Conservation (phyloP, 23 red algal species). For the Pyropia haitanensis region DNA sequence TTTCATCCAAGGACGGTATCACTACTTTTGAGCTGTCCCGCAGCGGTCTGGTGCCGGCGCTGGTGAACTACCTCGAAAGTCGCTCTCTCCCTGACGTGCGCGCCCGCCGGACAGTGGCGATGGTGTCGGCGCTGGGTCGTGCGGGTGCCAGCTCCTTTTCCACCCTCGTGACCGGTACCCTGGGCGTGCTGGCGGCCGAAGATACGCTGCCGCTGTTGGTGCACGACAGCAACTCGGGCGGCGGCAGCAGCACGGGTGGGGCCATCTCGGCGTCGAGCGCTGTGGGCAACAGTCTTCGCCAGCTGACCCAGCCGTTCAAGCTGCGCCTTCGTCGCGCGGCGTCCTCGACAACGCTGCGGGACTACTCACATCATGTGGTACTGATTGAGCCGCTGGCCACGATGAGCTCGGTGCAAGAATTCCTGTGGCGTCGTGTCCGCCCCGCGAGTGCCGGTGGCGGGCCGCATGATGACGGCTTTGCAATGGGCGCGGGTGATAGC, state of each 20-base stretch:
- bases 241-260: slow-evolving; percentile 5
- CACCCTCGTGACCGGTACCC: slow-evolving; percentile 11
- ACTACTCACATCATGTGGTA: slow-evolving; percentile 69
- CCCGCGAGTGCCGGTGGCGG: slow-evolving; percentile 6
- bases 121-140: slow-evolving; percentile 35
- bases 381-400: slow-evolving; percentile 82
- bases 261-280: neutral
- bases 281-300: slow-evolving; percentile 48
- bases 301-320: slow-evolving; percentile 76
- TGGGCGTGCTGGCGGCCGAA: slow-evolving; percentile 40
- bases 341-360: slow-evolving; percentile 17
- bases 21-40: slow-evolving; percentile 62
- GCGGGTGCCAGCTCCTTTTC: slow-evolving; percentile 24
- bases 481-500: no score
- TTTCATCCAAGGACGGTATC: slow-evolving; percentile 22
- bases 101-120: neutral
- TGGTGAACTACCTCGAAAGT: slow-evolving; percentile 35
- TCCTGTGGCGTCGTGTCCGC: slow-evolving; percentile 53
- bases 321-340: slow-evolving; percentile 32
- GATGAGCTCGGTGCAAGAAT: slow-evolving; percentile 67
- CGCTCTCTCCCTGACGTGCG: slow-evolving; percentile 1
- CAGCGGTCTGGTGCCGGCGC: slow-evolving; percentile 47
- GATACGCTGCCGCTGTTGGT: slow-evolving; percentile 40
- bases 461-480: slow-evolving; percentile 15
- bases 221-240: slow-evolving; percentile 8